Conservation (phyloP, 306 rosid genomes). For the Pyrus pyrifolia region DNA sequence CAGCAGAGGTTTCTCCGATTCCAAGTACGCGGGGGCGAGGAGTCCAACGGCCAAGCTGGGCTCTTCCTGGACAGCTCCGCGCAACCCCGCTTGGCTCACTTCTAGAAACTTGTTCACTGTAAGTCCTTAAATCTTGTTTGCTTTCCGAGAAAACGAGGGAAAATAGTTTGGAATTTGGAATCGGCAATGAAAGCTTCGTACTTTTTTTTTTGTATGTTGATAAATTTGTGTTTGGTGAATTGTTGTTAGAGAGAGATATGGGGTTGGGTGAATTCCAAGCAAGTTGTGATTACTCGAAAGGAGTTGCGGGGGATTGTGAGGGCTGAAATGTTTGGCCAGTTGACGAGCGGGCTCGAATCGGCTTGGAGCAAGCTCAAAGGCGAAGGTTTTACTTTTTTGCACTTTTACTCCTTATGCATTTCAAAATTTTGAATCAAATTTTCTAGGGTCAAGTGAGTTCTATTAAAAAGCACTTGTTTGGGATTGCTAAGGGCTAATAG, state of each 20-base stretch:
- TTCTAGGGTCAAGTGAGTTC: background rate
- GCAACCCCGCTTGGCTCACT: constrained; percentile 39
- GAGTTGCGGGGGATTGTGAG: constrained; percentile 53
- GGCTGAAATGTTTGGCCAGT: constrained; percentile 96
- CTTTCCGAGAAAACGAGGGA: background rate
- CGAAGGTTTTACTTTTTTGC: constrained; percentile 49
- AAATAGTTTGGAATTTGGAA: background rate
- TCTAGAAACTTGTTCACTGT: constrained; percentile 68
- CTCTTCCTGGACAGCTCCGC: constrained; percentile 39
- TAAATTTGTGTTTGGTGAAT: background rate
- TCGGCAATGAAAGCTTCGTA: background rate
- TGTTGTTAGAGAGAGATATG: constrained; percentile 69
- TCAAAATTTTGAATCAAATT: background rate
- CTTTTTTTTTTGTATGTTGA: background rate
- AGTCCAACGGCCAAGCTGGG: constrained; percentile 25
- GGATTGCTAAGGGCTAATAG: background rate
- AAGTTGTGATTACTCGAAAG: constrained; percentile 23
- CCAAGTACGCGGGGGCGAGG: constrained; percentile 13
- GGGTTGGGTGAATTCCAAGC: constrained; percentile 74
- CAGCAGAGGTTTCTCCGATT: constrained; percentile 14
- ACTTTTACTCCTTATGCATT: background rate
- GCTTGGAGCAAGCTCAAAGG: constrained; percentile 98
- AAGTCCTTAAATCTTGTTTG: constrained; percentile 15
- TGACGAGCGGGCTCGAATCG: constrained; percentile 82
- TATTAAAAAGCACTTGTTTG: background rate